phyloP scores from a whole-genome alignment of 352 stramenopile genomes.

The Globisporangium paddicum region DNA sequence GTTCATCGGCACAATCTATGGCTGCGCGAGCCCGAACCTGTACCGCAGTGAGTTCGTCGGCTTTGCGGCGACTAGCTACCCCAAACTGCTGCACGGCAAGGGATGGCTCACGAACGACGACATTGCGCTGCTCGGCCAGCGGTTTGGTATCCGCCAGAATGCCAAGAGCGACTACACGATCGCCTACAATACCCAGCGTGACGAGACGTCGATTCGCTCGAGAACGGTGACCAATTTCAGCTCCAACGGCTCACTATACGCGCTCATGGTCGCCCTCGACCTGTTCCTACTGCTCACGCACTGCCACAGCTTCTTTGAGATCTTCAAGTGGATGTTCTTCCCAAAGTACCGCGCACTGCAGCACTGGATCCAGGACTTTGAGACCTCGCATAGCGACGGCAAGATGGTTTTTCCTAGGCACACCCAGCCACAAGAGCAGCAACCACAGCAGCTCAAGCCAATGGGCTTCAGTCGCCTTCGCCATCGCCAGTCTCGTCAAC shows the following conservation, averaged over 20 bases:
- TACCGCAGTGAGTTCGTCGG: constrained; percentile 14
- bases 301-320: constrained; percentile 20
- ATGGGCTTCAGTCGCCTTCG: neutral
- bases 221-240: constrained; percentile 15
- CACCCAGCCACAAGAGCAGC: neutral
- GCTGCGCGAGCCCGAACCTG: constrained; percentile 21
- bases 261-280: constrained; percentile 20
- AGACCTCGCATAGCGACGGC: constrained; percentile 5
- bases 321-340: constrained; percentile 21
- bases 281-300: constrained; percentile 14
- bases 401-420: constrained; percentile 3
- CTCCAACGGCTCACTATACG: constrained; percentile 17
- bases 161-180: constrained; percentile 15
- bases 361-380: constrained; percentile 21
- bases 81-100: constrained; percentile 9
- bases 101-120: constrained; percentile 19
- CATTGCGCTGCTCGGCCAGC: constrained; percentile 13
- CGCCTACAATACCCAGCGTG: neutral
- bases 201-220: constrained; percentile 1
- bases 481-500: neutral
- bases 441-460: neutral
- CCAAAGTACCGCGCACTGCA: constrained; percentile 19
- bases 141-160: constrained; percentile 20
- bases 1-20: constrained; percentile 15
- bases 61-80: constrained; percentile 7